Percentiles rank a stretch among this genome's conserved stretches.
These are phyloP conservation scores for Pseudogymnoascus sp. DNA, from an alignment of 2,329 filamentous ascomycete species.

Conservation along the genomic window DNA sequence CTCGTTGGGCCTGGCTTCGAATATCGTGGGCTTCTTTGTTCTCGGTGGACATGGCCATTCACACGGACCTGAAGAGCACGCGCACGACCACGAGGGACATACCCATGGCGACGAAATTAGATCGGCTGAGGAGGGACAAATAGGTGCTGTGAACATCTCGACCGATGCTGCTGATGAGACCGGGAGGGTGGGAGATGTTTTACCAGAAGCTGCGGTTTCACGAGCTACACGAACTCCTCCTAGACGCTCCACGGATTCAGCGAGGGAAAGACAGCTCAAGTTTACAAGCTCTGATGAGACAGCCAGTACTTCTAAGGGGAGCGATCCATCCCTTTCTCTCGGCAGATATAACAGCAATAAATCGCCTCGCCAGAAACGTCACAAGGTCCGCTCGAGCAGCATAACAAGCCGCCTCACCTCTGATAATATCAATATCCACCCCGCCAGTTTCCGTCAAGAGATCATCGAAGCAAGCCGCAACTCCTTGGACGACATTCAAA, in stretches of 20 bases:
- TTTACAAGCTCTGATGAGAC: slow-evolving; percentile 23
- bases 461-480: slow-evolving; percentile 77
- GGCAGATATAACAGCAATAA: slow-evolving; percentile 10
- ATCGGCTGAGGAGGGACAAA: slow-evolving; percentile 28
- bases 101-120: slow-evolving; percentile 27
- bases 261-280: slow-evolving; percentile 20
- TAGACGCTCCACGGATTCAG: slow-evolving; percentile 10
- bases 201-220: slow-evolving; percentile 53
- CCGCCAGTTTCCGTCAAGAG: slow-evolving; percentile 81
- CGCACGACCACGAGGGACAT: slow-evolving; percentile 39
- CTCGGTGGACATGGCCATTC: slow-evolving; percentile 90
- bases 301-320: slow-evolving; percentile 18
- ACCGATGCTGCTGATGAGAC: slow-evolving; percentile 43
- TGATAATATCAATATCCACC: slow-evolving; percentile 74
- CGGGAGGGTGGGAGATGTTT: slow-evolving; percentile 52
- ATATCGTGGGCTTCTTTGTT: slow-evolving; percentile 79
- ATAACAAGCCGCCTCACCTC: slow-evolving; percentile 49
- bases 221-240: slow-evolving; percentile 33
- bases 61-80: slow-evolving; percentile 49
- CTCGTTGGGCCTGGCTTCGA: slow-evolving; percentile 75
- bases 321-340: slow-evolving; percentile 11
- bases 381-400: slow-evolving; percentile 19
- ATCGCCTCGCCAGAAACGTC: slow-evolving; percentile 19
- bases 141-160: slow-evolving; percentile 31
- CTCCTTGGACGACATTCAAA: slow-evolving; percentile 49